These are phyloP conservation scores for Mucor sp. DNA, from an alignment of 371 early-diverging fungal species.

Conservation along the genomic window DNA sequence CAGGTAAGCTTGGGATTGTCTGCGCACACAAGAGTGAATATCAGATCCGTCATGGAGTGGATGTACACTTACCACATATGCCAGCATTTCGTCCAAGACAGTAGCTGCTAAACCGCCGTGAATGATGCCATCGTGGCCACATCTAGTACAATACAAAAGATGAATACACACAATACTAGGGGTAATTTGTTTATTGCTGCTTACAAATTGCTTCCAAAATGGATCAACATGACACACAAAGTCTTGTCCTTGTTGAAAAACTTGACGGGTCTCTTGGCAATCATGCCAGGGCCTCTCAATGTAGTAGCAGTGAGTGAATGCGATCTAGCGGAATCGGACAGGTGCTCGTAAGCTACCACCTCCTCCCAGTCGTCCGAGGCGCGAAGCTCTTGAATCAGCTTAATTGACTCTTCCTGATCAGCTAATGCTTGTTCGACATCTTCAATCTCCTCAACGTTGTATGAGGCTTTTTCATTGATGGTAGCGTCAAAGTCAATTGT, in stretches of 20 bases:
- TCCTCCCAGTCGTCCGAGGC: conserved; percentile 38
- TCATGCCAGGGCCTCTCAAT: conserved; percentile 48
- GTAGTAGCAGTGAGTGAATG: conserved; percentile 60
- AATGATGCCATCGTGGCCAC: conserved; percentile 76
- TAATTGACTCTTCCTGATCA: conserved; percentile 29
- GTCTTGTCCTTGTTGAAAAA: conserved; percentile 48
- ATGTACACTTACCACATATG: conserved; percentile 51
- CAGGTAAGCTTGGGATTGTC: conserved; percentile 63
- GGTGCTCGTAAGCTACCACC: conserved; percentile 44
- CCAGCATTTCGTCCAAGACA: conserved; percentile 68
- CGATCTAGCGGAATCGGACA: conserved; percentile 35
- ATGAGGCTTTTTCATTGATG: background rate
- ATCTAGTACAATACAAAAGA: conserved; percentile 17
- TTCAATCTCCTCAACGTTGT: background rate
- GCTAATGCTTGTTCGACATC: conserved; percentile 8
- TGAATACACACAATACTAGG: background rate
- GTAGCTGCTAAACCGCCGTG: conserved; percentile 80
- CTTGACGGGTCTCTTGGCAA: conserved; percentile 46
- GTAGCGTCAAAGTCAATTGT: conserved; percentile 4
- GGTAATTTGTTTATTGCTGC: conserved; percentile 1
- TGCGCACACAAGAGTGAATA: conserved; percentile 10
- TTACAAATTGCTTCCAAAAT: conserved; percentile 48
- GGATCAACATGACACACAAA: conserved; percentile 38
- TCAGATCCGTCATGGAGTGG: background rate
- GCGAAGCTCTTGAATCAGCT: conserved; percentile 29